Percentiles rank a stretch among this genome's conserved stretches.
Conservation (phyloP, 371 early-diverging fungal genomes). For the Mucor sp. region DNA sequence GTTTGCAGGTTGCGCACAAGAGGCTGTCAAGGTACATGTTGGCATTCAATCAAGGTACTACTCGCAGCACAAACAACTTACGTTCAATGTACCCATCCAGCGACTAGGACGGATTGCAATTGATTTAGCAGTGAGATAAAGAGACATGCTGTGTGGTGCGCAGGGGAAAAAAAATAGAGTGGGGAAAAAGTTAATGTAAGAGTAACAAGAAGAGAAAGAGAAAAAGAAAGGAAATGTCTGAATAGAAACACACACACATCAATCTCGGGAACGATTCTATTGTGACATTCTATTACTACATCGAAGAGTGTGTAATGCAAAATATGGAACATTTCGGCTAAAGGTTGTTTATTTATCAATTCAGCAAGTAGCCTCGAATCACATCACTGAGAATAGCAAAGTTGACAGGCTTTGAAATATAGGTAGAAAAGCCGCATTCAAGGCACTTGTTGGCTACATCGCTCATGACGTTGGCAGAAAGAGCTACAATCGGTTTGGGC, state of each 20-base stretch:
- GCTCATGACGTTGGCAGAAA: slow-evolving; percentile 71
- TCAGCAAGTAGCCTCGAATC: slow-evolving; percentile 46
- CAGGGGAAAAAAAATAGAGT: background rate
- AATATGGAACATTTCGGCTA: slow-evolving; percentile 6
- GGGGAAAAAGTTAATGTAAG: background rate
- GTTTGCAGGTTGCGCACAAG: slow-evolving; percentile 13
- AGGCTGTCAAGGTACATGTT: background rate
- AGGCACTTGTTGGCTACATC: slow-evolving; percentile 60
- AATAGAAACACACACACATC: background rate
- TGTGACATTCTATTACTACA: slow-evolving; percentile 8
- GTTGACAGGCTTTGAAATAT: slow-evolving; percentile 69
- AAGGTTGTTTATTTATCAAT: slow-evolving; percentile 11
- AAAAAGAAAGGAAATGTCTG: background rate
- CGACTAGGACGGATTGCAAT: slow-evolving; percentile 3
- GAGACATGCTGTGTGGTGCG: too few species aligned
- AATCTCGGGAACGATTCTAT: background rate
- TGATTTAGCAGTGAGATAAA: slow-evolving; percentile 3
- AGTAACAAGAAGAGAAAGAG: slow-evolving; percentile 1
- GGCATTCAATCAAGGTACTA: background rate
- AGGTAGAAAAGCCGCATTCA: slow-evolving; percentile 59
- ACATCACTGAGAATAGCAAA: slow-evolving; percentile 64
- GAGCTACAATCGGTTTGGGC: slow-evolving; percentile 60
- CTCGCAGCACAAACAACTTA: background rate
- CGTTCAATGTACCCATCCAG: background rate
- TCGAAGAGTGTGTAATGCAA: slow-evolving; percentile 8